Evolutionary conservation across 1,284 basidiomycete genomes (phyloP), one percentile per base, ranked within the genome.

Genomic region (Pascua guehoae): DNA sequence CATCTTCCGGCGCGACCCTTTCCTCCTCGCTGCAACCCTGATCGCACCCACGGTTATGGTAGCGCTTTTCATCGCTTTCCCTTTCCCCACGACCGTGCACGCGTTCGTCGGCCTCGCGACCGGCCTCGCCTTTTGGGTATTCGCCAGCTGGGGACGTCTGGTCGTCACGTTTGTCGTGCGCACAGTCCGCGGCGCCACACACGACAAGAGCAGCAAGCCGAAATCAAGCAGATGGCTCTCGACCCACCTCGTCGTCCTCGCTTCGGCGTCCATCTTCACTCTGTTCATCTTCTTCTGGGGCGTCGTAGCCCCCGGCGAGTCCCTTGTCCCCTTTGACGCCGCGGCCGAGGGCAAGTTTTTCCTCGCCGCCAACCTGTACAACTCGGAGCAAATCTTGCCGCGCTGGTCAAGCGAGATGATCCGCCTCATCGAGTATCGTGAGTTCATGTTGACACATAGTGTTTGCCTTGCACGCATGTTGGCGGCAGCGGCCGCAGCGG

Each of bases 51-150:
- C 42, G 36, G 45, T 38, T 15, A 18, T 47, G 17, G 16, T 49
- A 16, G 53, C 50, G 24, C 48, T 69, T 18, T 60, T 66, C 56
- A 38, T 65, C 56, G 48, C 59, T 32, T 72, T 64, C 54, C 67
- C 68, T 18, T 69, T 69, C 58, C 68, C 68, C 12, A 70, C 68
- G 12, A 70, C 70, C 2, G 60, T 72, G 24, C 70, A 64, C n/a
- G 53, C 64, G 16, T 70, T 67, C 49, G 24, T 71, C 47, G 41
- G 56, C 41, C 16, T 70, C 41, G 49, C 57, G 2, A 18, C 60
- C 4, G 58, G 52, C 8, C 39, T 69, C 38, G 39, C 49, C 10
- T 17, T 49, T 8, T 70, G 68, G 70, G 57, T 58, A 1, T 10
- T 56, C 7, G 17, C 56, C 10, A 47, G 47, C 15, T 68, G 65